Conservation (phyloP, 2,329 filamentous ascomycete species). For the Onygenales sp. region DNA sequence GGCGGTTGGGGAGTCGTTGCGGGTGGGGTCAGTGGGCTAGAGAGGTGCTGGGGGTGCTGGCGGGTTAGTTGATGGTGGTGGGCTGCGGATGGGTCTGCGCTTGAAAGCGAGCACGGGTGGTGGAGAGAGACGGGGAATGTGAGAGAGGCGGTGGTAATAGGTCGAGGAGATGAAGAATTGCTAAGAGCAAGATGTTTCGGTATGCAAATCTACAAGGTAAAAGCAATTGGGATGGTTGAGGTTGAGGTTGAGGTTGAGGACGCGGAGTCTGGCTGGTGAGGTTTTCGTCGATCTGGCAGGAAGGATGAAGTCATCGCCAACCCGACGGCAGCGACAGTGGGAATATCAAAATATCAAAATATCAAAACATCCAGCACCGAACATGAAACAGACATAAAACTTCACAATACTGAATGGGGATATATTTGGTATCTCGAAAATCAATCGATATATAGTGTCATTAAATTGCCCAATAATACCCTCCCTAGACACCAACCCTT, state of each 20-base stretch:
- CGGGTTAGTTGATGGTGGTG: neutral
- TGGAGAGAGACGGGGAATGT: neutral
- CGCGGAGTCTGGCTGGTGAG: neutral
- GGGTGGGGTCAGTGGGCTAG: neutral
- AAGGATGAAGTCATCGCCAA: neutral
- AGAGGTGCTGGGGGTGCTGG: neutral
- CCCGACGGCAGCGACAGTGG: no score
- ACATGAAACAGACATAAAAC: no score
- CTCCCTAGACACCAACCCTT: neutral
- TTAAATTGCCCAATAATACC: neutral
- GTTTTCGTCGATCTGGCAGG: neutral
- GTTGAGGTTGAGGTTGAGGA: neutral
- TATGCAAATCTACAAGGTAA: neutral
- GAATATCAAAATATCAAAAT: no score
- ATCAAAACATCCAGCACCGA: no score
- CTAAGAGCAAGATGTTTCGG: neutral
- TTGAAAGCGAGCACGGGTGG: neutral
- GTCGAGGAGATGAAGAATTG: neutral
- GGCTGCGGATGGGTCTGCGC: no score
- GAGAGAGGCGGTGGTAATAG: neutral
- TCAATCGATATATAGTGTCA: neutral
- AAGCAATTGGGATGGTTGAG: neutral
- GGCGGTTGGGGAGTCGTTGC: no score
- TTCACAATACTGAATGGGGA: no score
- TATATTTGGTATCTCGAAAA: neutral